Conservation (phyloP, 139 green algal species). For the Chlorella sorokiniana region DNA sequence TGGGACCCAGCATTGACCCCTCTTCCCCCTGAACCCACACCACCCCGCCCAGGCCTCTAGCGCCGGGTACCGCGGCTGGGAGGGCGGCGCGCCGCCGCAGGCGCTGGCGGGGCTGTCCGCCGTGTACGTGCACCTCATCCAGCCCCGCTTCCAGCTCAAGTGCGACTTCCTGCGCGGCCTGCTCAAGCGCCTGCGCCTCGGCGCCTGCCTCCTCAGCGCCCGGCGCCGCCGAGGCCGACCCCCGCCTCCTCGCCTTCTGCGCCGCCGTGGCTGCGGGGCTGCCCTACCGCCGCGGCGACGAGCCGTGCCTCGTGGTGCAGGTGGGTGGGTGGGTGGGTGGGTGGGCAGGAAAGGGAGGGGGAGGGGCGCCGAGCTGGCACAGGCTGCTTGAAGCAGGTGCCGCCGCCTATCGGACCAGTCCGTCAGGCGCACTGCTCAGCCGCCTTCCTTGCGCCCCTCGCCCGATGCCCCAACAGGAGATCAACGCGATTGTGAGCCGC, state of each 20-base stretch:
- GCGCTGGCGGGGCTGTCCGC: conserved; percentile 43
- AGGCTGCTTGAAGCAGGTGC: background rate
- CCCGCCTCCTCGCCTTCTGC: conserved; percentile 57
- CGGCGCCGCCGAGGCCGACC: conserved; percentile 3
- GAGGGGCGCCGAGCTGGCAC: background rate
- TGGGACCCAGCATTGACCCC: background rate
- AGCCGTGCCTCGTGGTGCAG: conserved; percentile 68
- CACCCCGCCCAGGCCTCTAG: background rate
- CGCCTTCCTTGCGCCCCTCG: too few species aligned
- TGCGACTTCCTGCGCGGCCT: conserved; percentile 17
- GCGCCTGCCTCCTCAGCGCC: background rate
- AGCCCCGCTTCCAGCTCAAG: conserved; percentile 32
- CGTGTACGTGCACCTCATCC: conserved; percentile 56
- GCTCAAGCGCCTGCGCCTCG: conserved; percentile 12
- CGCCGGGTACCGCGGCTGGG: conserved; percentile 2
- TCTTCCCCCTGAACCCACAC: background rate
- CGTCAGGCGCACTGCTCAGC: too few species aligned
- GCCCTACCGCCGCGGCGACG: conserved; percentile 66
- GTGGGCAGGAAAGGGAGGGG: background rate
- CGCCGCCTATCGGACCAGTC: too few species aligned
- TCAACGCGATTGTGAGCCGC: conserved; percentile 64
- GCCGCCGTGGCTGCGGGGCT: conserved; percentile 58
- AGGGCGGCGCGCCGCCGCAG: conserved; percentile 28
- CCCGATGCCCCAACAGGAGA: conserved; percentile 5
- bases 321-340: background rate